phyloP scores from a whole-genome alignment of 192 early-diverging fungal genomes.

The Rhizoclosmatium globosum region DNA sequence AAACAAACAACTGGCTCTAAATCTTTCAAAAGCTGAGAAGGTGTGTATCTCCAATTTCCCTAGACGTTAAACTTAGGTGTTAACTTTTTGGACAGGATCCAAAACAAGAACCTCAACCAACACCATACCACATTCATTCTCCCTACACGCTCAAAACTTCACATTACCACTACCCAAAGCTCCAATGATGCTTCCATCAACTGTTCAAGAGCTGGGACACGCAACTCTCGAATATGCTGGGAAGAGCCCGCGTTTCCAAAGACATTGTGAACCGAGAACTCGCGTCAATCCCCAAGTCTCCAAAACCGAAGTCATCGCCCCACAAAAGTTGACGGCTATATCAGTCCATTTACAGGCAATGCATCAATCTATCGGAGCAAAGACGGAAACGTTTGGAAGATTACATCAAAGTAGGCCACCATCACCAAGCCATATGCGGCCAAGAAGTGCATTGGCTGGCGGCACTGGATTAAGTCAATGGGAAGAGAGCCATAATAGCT shows the following conservation, averaged over 20 bases:
- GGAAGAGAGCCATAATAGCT: not conserved
- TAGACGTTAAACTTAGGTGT: not conserved
- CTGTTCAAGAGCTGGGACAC: constrained; percentile 28
- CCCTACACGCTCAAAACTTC: not conserved
- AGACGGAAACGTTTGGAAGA: not conserved
- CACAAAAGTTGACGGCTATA: not conserved
- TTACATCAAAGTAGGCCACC: not conserved
- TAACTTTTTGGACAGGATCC: not conserved
- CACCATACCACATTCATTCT: not conserved
- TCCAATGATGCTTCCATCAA: not conserved
- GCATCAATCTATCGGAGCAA: constrained; percentile 1
- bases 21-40: not conserved
- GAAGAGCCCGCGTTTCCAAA: constrained; percentile 10
- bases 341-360: not conserved
- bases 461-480: not conserved
- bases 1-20: not conserved
- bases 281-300: not conserved
- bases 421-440: not conserved
- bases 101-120: not conserved
- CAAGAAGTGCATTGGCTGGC: not conserved
- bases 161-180: constrained; percentile 2
- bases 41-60: not conserved
- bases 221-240: constrained; percentile 30
- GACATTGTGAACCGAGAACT: constrained; percentile 4
- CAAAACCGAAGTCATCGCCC: not conserved